Percentiles rank a stretch among this genome's conserved stretches.
Conservation (phyloP, 2,329 filamentous ascomycete species). For the Colletotrichum euphorbiae region DNA sequence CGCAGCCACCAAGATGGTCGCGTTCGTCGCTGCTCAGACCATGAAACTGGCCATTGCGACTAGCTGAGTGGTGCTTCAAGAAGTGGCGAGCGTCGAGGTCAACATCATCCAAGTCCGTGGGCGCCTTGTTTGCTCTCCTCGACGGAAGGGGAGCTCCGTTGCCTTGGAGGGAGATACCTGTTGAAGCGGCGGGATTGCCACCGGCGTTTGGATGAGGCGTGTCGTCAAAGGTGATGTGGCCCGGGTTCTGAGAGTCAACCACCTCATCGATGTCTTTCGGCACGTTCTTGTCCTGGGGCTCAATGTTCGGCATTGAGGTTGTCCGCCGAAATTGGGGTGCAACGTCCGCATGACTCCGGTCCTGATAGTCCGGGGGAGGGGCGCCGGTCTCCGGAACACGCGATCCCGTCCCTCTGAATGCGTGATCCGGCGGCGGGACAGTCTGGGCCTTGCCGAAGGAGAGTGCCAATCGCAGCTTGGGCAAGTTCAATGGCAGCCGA, state of each 20-base stretch:
- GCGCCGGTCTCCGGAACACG: neutral
- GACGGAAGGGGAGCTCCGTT: neutral
- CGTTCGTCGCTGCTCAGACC: conserved; percentile 64
- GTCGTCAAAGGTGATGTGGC: neutral
- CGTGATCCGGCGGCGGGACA: neutral
- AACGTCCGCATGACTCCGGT: neutral
- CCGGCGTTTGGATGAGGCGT: neutral
- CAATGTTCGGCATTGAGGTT: neutral
- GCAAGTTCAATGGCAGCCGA: conserved; percentile 4
- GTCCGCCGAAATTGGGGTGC: neutral
- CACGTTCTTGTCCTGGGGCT: neutral
- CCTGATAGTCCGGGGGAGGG: neutral
- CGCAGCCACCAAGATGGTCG: conserved; percentile 69
- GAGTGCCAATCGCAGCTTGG: conserved; percentile 1
- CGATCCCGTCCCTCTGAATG: neutral
- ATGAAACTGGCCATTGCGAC: conserved; percentile 67
- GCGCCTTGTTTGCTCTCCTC: conserved; percentile 48
- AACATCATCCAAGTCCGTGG: neutral
- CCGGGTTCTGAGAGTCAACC: neutral
- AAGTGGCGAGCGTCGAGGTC: conserved; percentile 8
- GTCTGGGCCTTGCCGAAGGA: conserved; percentile 10
- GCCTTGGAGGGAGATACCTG: neutral
- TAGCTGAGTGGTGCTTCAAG: conserved; percentile 38
- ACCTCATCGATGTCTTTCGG: neutral
- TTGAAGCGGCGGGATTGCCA: neutral